Evolutionary conservation across 306 rosid species (phyloP).

Genomic region (Prunus armeniaca): DNA sequence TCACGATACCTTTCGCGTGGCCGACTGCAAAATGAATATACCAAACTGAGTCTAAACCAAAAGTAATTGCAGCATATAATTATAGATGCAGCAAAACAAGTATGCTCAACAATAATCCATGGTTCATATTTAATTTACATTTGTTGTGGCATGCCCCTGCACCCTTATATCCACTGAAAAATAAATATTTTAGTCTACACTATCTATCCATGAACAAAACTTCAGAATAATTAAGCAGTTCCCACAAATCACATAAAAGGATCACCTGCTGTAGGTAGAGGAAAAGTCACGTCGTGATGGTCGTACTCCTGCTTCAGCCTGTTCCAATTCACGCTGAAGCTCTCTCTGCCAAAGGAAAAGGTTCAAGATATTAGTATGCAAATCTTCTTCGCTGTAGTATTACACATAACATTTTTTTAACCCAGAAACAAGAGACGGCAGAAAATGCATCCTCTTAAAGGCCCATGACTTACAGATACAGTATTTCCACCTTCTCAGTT

Average conservation of each 20-base stretch:
- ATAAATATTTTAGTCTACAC: background rate
- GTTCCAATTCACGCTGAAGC: conserved; percentile 89
- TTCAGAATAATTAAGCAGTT: background rate
- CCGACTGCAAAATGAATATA: conserved; percentile 48
- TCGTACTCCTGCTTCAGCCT: conserved; percentile 82
- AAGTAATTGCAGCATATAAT: conserved; percentile 5
- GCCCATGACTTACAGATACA: background rate
- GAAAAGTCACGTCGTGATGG: conserved; percentile 80
- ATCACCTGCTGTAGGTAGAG: conserved; percentile 68
- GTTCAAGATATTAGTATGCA: background rate
- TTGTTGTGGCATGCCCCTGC: background rate
- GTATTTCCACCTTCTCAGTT: background rate
- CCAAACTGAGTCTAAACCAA: conserved; percentile 3
- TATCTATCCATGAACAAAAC: background rate
- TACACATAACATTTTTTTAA: too few relatives aligned
- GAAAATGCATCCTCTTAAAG: background rate
- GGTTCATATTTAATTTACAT: background rate
- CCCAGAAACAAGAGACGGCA: background rate
- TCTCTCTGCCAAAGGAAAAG: conserved; percentile 56
- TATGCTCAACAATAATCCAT: background rate
- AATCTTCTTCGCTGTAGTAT: background rate
- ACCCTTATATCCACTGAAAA: background rate
- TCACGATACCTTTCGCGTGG: conserved; percentile 90
- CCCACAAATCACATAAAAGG: conserved; percentile 13
- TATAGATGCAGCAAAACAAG: background rate